Evolutionary conservation across 2,329 filamentous ascomycete species (phyloP).

Genomic region (Rachicladosporium sp.): DNA sequence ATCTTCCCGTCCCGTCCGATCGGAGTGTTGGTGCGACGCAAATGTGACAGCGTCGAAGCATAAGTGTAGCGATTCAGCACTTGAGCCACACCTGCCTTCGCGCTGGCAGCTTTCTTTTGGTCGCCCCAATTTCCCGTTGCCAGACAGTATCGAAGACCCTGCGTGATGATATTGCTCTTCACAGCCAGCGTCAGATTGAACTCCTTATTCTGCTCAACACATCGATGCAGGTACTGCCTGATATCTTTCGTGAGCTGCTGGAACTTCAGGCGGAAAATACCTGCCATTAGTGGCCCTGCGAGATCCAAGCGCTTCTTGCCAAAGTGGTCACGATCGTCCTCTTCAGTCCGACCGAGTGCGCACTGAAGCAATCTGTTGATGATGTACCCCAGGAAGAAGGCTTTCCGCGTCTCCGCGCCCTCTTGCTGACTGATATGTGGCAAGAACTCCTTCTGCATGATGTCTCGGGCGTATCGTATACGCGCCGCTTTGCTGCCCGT

Average conservation of each 20-base stretch:
- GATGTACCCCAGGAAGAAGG: slow-evolving; percentile 98
- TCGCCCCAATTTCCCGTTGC: slow-evolving; percentile 99
- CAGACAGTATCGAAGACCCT: slow-evolving; percentile 89
- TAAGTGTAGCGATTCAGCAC: slow-evolving; percentile 98
- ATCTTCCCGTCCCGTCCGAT: slow-evolving; percentile 97
- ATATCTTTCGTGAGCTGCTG: slow-evolving; percentile 84
- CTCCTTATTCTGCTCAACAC: slow-evolving; percentile 75
- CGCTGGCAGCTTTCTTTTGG: slow-evolving; percentile 92
- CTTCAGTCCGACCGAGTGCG: slow-evolving; percentile 80
- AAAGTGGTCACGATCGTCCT: slow-evolving; percentile 96
- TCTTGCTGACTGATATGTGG: slow-evolving; percentile 94
- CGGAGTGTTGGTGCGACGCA: slow-evolving; percentile 92
- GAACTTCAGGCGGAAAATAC: slow-evolving; percentile 86
- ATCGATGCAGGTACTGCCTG: slow-evolving; percentile 79
- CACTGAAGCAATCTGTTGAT: slow-evolving; percentile 91
- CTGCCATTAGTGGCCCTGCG: slow-evolving; percentile 87
- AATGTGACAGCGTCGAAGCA: slow-evolving; percentile 88
- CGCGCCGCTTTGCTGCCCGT: slow-evolving; percentile 71
- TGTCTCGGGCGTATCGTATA: slow-evolving; percentile 82
- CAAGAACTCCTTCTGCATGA: slow-evolving; percentile 91
- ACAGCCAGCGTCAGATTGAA: slow-evolving; percentile 87
- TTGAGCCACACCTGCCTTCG: slow-evolving; percentile 94
- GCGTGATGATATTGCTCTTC: slow-evolving; percentile 81
- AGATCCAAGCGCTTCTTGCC: slow-evolving; percentile 97
- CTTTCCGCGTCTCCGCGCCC: slow-evolving; percentile 89